Conservation (phyloP, 495 filamentous ascomycete genomes). For the Pseudoneurospora amorphoporcata region DNA sequence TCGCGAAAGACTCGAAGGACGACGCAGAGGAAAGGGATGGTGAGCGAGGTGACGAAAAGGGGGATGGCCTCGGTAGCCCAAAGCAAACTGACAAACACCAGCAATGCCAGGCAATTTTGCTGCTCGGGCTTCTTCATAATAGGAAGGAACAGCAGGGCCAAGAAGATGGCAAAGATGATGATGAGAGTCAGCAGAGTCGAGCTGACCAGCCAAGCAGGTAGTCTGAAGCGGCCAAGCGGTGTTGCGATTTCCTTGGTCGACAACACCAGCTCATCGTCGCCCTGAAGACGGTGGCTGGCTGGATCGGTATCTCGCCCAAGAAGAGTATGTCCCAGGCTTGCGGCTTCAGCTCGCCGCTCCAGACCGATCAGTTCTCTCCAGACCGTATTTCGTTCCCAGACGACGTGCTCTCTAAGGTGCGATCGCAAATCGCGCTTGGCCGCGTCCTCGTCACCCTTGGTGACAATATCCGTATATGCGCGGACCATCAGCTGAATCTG, state of each 20-base stretch:
- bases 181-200: constrained; percentile 70
- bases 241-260: constrained; percentile 61
- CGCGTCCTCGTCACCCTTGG: constrained; percentile 59
- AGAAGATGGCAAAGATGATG: constrained; percentile 59
- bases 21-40: constrained; percentile 90
- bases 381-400: constrained; percentile 98
- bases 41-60: constrained; percentile 89
- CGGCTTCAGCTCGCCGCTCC: constrained; percentile 90
- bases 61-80: constrained; percentile 99
- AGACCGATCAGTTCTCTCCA: constrained; percentile 99
- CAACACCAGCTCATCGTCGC: constrained; percentile 52
- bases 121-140: constrained; percentile 80
- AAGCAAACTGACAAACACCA: constrained; percentile 85
- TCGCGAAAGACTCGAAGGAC: constrained; percentile 73
- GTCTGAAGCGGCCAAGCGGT: constrained; percentile 65
- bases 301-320: constrained; percentile 66
- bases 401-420: constrained; percentile 91
- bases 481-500: constrained; percentile 63
- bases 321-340: constrained; percentile 78
- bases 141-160: constrained; percentile 56
- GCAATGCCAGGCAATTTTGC: constrained; percentile 89
- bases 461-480: constrained; percentile 71
- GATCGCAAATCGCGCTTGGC: constrained; percentile 80
- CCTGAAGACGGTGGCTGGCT: constrained; percentile 61
- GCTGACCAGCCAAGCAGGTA: constrained; percentile 75